Percentiles rank a stretch among this genome's conserved stretches.
These are phyloP conservation scores for Pulveroboletus frians DNA, from an alignment of 768 basidiomycete species.

Conservation along the genomic window DNA sequence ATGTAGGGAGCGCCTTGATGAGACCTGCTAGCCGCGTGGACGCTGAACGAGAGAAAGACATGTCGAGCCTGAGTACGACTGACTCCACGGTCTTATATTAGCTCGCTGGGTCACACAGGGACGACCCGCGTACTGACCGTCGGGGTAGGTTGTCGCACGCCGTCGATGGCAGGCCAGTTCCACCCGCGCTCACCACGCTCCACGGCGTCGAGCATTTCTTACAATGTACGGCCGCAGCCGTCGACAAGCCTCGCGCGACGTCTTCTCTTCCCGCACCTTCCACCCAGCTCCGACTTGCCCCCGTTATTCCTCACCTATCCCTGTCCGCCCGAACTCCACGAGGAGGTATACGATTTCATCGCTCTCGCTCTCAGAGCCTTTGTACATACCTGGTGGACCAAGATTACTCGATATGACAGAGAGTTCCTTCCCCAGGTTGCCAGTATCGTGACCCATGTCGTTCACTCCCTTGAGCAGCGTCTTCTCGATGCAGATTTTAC, in stretches of 20 bases:
- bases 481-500: conserved; percentile 51
- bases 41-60: conserved; percentile 16
- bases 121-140: background rate
- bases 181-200: conserved; percentile 19
- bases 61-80: conserved; percentile 2
- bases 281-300: conserved; percentile 42
- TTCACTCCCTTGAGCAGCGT: conserved; percentile 58
- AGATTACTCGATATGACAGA: conserved; percentile 77
- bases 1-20: background rate
- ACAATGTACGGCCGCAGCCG: conserved; percentile 17
- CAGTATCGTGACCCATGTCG: conserved; percentile 49
- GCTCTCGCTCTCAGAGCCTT: conserved; percentile 76
- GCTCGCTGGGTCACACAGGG: background rate
- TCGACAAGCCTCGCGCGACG: conserved; percentile 45
- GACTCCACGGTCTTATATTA: conserved; percentile 21
- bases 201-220: conserved; percentile 20
- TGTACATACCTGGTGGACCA: conserved; percentile 84
- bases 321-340: conserved; percentile 51
- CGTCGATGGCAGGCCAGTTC: conserved; percentile 1
- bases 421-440: conserved; percentile 74
- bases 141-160: background rate
- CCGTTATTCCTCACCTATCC: conserved; percentile 45
- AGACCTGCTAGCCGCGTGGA: conserved; percentile 11
- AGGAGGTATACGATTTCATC: conserved; percentile 61
- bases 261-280: conserved; percentile 57